Base-by-base conservation (phyloP, 768 basidiomycete genomes). In the Holtermannia corniformis region DNA sequence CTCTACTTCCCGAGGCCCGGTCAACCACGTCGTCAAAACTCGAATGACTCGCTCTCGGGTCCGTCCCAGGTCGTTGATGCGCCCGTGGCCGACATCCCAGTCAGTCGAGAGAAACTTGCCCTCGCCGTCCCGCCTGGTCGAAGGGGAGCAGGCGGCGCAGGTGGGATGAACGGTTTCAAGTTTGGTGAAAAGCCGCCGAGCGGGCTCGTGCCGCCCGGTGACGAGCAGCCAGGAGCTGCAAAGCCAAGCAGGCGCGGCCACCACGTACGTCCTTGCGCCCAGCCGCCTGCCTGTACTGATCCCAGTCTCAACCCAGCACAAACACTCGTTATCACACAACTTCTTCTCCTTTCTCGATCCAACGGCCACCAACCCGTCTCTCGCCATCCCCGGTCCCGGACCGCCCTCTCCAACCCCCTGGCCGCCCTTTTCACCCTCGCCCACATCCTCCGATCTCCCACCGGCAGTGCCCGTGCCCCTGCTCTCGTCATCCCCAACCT, bases 311-410 rank as follows among this genome's bases (percentile, higher is more conserved):
- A 12, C 28, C 21, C 85, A 95, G 72, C 91, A 93, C 65, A 89
- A 90, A 71, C 91, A 93, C 71, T 93, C 89, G 0, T 72, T 91
- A 11, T 93, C 90, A 0, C 90, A 95, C 69, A 89, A 87, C 63
- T 91, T 95, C 73, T 93, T 93, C 73, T 90, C 89, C 0, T 95
- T 95, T 67, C 82, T 96, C 41, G 89, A 92, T 60, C 89, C 89
- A 3, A 68, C 68, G 3, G 55, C 61, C 24, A 67, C 68, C 41
- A 67, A 70, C 44, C 67, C 66, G 1, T 23, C 58, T 5, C 57
- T 68, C 12, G 51, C 63, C 4, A 44, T 28, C 14, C 49, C 55
- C 4, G 23, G 50, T 3, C 22, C 47, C n/a, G 44, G 25, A n/a
- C 43, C 50, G 12, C 13, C 41, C 3, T 41, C 53, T 5, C 10